Percentiles rank a stretch among this genome's conserved stretches.
Conservation (phyloP, 177 flowering plant species). For the Vitis hybrid region DNA sequence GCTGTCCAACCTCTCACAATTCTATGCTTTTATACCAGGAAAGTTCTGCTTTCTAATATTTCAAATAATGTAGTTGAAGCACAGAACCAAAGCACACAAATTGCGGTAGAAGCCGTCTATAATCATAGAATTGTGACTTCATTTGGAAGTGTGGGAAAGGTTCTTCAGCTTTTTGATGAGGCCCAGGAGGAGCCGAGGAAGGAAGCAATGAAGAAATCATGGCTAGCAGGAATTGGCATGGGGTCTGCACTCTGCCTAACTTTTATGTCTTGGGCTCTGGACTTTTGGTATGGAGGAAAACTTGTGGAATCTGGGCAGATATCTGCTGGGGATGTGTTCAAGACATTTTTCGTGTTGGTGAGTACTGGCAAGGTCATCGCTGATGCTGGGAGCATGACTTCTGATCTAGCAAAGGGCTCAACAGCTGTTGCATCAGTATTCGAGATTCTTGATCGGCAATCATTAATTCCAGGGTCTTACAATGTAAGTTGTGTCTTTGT, state of each 20-base stretch:
- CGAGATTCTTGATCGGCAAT: slow-evolving; percentile 67
- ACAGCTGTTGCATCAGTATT: slow-evolving; percentile 78
- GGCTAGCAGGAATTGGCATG: slow-evolving; percentile 86
- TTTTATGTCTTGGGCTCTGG: slow-evolving; percentile 85
- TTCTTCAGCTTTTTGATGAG: slow-evolving; percentile 61
- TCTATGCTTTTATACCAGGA: slow-evolving; percentile 71
- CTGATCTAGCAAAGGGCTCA: slow-evolving; percentile 85
- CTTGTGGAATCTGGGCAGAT: slow-evolving; percentile 62
- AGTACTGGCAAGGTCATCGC: slow-evolving; percentile 95
- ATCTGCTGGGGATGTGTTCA: slow-evolving; percentile 83
- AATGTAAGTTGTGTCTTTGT: slow-evolving; percentile 32
- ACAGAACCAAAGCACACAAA: slow-evolving; percentile 74
- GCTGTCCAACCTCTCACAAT: slow-evolving; percentile 91
- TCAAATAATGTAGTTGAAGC: slow-evolving; percentile 59
- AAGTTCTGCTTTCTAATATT: slow-evolving; percentile 63
- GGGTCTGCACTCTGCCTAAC: slow-evolving; percentile 85
- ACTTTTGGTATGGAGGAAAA: slow-evolving; percentile 90
- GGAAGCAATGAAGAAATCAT: slow-evolving; percentile 67
- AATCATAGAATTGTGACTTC: slow-evolving; percentile 84
- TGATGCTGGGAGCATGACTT: slow-evolving; percentile 97
- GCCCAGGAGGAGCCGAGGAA: slow-evolving; percentile 76
- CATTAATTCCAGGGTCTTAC: slow-evolving; percentile 43
- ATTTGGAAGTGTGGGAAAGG: slow-evolving; percentile 63
- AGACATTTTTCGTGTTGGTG: slow-evolving; percentile 83
- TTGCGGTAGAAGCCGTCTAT: slow-evolving; percentile 79